phyloP scores from a whole-genome alignment of 352 stramenopile genomes.

The Achlya hypogyna region DNA sequence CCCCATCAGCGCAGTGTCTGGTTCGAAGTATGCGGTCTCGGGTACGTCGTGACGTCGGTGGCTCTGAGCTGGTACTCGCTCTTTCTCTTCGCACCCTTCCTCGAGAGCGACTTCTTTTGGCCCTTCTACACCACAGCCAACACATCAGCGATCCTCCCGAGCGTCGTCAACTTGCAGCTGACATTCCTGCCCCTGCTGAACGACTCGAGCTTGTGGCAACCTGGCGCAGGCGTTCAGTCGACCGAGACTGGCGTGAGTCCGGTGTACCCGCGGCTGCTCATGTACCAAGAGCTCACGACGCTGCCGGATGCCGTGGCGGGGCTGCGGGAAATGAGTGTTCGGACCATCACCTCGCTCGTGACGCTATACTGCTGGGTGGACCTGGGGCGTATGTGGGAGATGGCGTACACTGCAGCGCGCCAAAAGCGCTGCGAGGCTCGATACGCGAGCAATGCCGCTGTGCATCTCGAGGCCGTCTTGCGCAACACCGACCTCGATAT shows the following conservation, averaged over 20 bases:
- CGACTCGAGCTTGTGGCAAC: neutral
- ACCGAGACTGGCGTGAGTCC: neutral
- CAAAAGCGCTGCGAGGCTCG: neutral
- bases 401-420: neutral
- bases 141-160: neutral
- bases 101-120: constrained; percentile 6
- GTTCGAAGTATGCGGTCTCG: neutral
- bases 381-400: neutral
- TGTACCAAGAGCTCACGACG: neutral
- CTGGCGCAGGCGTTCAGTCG: neutral
- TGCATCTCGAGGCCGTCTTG: neutral
- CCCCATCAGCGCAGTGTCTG: neutral
- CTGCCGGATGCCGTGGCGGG: neutral
- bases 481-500: neutral
- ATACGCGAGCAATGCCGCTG: neutral
- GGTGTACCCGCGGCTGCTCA: neutral
- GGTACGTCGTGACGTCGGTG: neutral
- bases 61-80: neutral
- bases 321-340: neutral
- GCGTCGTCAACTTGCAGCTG: constrained; percentile 1
- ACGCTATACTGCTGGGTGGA: constrained; percentile 12
- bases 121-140: neutral
- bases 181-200: neutral
- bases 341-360: neutral
- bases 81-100: neutral